Evolutionary conservation across 2,329 filamentous ascomycete genomes (phyloP), one percentile per base, ranked within the genome.

Genomic region (Talaromyces marneffei): DNA sequence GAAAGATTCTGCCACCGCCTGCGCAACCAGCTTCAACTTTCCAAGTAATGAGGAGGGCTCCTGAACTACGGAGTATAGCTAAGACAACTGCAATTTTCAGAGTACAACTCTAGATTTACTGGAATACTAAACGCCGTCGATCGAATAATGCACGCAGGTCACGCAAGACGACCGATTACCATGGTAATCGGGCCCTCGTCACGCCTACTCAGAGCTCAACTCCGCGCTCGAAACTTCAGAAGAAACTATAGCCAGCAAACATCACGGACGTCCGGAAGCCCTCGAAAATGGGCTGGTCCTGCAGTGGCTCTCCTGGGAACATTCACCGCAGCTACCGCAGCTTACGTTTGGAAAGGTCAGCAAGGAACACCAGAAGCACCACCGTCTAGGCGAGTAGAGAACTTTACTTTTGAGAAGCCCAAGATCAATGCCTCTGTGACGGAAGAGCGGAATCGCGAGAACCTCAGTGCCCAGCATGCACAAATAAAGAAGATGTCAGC

Each of bases 401-500:
- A 87, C 58, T 70, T 91, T 42, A 79, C 85, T 62, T 89, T 91
- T 65, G 90, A 95, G 75, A 83, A 87, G 71, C 76, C 85, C 25
- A 81, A 86, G 60, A 80, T 82, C 64, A 79, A 81, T 25, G 73
- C 77, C 60, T 72, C 77, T 2, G 68, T 69, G 1, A 87, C 85
- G 6, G 85, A 85, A 66, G 90, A 92, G 73, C 87, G 91, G 65
- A 87, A 87, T 65, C 78, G 89, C 61, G 89, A 92, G 60, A 76
- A 89, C 61, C 85, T 96, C 67, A 93, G 89, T 71, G 90, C 89
- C 10, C 91, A 96, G 72, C 91, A 96, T 76, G 78, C 91, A 5
- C 93, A 97, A 77, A 89, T 96, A 62, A 91, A 90, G 77, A 86
- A 85, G 71, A 95, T 90, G 75, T 83, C 85, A 80, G 85, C 86